Evolutionary conservation across 345 rosid species (phyloP).

Genomic region (Salix koriyanagi): DNA sequence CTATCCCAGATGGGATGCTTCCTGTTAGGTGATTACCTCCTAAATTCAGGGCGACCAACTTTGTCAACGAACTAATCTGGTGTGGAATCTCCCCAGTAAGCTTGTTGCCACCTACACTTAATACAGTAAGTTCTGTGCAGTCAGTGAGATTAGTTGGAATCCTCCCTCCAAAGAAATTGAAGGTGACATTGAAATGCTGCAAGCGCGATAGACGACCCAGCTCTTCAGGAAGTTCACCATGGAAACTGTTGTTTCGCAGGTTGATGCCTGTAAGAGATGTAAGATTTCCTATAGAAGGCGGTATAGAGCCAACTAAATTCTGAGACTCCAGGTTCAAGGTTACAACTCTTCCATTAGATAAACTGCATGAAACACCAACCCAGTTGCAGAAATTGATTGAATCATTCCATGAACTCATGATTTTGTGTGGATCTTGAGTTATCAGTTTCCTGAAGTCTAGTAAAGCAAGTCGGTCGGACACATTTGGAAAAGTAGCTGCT

Average conservation of each 20-base stretch:
- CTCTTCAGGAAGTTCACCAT: slow-evolving; percentile 21
- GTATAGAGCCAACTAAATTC: slow-evolving; percentile 16
- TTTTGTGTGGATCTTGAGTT: slow-evolving; percentile 17
- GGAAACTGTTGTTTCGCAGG: slow-evolving; percentile 13
- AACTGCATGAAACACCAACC: slow-evolving; percentile 22
- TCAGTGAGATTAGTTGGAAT: slow-evolving; percentile 12
- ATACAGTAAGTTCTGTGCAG: slow-evolving; percentile 11
- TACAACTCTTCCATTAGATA: slow-evolving; percentile 4
- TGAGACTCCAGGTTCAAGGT: slow-evolving; percentile 12
- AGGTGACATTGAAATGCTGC: slow-evolving; percentile 11
- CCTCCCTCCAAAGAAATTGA: slow-evolving; percentile 8
- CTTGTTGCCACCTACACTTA: neutral
- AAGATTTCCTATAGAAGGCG: slow-evolving; percentile 24
- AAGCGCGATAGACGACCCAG: slow-evolving; percentile 9
- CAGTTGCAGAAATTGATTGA: slow-evolving; percentile 27
- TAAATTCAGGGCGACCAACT: neutral
- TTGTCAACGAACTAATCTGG: slow-evolving; percentile 12
- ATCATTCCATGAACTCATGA: slow-evolving; percentile 25
- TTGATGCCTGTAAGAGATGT: slow-evolving; percentile 12
- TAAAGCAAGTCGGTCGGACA: slow-evolving; percentile 15
- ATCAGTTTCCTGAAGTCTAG: slow-evolving; percentile 28
- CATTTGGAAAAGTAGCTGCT: slow-evolving; percentile 5
- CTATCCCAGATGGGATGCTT: slow-evolving; percentile 26
- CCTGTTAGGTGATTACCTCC: slow-evolving; percentile 11
- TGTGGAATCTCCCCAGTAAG: slow-evolving; percentile 11